Evolutionary conservation across 78 protist species (phyloP).

Genomic region (Dictyostelium capitatum): DNA sequence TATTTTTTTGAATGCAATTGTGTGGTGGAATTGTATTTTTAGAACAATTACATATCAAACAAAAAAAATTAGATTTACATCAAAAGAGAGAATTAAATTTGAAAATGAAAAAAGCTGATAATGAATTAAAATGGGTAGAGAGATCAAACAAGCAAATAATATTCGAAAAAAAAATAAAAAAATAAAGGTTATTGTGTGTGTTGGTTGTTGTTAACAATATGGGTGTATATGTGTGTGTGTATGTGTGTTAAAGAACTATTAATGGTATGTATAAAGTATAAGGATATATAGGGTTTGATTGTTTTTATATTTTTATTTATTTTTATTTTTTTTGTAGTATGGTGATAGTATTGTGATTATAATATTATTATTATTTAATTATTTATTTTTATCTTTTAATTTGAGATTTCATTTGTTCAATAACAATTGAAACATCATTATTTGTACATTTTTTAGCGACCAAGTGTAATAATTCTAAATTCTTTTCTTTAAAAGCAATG

Average conservation of each 20-base stretch:
- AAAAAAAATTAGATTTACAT: too few relatives aligned
- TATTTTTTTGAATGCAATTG: too few relatives aligned
- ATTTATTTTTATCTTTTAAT: constrained; percentile 24
- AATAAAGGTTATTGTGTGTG: too few relatives aligned
- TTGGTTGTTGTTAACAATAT: not conserved
- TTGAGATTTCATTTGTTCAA: constrained; percentile 77
- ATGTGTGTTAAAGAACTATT: not conserved
- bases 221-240: not conserved
- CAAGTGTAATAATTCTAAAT: constrained; percentile 42
- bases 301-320: not conserved
- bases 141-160: not conserved
- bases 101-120: too few relatives aligned
- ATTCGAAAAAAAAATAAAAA: too few relatives aligned
- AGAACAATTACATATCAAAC: too few relatives aligned
- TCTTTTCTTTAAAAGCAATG: constrained; percentile 77
- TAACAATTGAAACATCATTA: constrained; percentile 10
- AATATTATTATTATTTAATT: not conserved
- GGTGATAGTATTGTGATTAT: not conserved
- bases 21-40: too few relatives aligned
- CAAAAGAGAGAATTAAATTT: too few relatives aligned
- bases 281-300: too few relatives aligned
- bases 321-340: not conserved
- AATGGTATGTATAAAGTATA: not conserved
- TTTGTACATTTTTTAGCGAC: constrained; percentile 70
- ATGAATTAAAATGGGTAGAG: too few relatives aligned